Evolutionary conservation across 768 basidiomycete genomes (phyloP).

Genomic region (Tulasnella sp.): DNA sequence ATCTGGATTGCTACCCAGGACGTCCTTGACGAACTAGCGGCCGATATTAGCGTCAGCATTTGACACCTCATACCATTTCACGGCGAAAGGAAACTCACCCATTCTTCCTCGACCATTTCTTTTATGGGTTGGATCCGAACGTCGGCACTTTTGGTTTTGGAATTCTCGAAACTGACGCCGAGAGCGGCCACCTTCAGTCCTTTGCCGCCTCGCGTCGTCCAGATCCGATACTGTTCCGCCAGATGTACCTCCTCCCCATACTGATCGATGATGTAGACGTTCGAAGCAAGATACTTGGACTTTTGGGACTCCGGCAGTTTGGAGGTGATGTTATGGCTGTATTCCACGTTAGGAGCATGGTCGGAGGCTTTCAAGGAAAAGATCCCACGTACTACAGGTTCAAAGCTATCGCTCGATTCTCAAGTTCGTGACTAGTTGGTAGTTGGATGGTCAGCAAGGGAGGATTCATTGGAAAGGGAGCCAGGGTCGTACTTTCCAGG

Average conservation of each 20-base stretch:
- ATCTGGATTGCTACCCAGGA: neutral
- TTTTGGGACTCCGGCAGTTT: neutral
- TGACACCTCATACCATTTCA: neutral
- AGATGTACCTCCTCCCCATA: neutral
- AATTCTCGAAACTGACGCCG: neutral
- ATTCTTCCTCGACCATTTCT: neutral
- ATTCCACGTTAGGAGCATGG: neutral
- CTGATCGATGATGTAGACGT: neutral
- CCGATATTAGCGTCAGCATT: neutral
- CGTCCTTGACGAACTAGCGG: neutral
- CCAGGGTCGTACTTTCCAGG: constrained; percentile 11
- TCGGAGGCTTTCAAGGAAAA: neutral
- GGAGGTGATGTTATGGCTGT: constrained; percentile 2
- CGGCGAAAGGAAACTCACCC: neutral
- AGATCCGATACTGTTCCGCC: neutral
- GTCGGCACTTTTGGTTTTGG: neutral
- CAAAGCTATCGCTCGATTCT: neutral
- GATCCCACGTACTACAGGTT: neutral
- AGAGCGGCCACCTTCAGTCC: neutral
- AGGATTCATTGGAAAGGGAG: neutral
- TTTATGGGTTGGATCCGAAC: neutral
- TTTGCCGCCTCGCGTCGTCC: neutral
- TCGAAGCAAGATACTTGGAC: constrained; percentile 9
- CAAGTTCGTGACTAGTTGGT: constrained; percentile 6
- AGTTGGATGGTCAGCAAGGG: neutral